Evolutionary conservation across 257 asterid genomes (phyloP), one percentile per base, ranked within the genome.

Genomic region (Solanum tarijense): DNA sequence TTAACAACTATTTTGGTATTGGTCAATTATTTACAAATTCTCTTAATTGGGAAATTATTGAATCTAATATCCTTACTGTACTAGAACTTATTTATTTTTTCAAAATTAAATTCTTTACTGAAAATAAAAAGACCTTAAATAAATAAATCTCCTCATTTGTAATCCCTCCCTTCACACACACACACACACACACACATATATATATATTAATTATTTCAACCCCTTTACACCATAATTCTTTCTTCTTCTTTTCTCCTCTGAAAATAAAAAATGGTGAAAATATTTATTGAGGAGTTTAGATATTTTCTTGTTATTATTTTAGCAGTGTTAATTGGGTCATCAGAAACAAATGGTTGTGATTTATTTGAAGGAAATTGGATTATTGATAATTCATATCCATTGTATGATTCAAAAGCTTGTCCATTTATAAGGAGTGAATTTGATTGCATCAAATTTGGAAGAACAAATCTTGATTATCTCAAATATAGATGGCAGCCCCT

Each of bases 401-500:
- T 95, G 25, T 93, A 89, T 87, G 88, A 94, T 88, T 93, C 98
- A 1, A 68, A 86, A 1, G 86, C 84, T 58, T 95, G 98, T 78
- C 92, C 94, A 4, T 87, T 87, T 7, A 90, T 94, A 46, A 92
- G 98, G 5, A 87, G 88, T 32, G 94, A 93, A 72, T 95, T 94
- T 89, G 91, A 92, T 74, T 95, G 98, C 90, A 58, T 91, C 21
- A 94, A 92, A 88, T 95, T 72, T 46, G 98, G 96, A 0, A 91
- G 96, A 32, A 88, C 92, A 0, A 92, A 95, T 86, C 93, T 25
- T 65, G 79, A 86, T 58, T 95, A 91, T 58, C 98, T 94, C 27
- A 92, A 93, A 43, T 94, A 92, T 39, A 89, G 96, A 90, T 95
- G 98, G 98, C 94, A 94, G 68, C 98, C 98, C 18, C 87, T 62